Evolutionary conservation across 225 moss, liverwort and hornwort species (phyloP), one percentile per base, ranked within the genome.

Genomic region (Physcomitrium patens): DNA sequence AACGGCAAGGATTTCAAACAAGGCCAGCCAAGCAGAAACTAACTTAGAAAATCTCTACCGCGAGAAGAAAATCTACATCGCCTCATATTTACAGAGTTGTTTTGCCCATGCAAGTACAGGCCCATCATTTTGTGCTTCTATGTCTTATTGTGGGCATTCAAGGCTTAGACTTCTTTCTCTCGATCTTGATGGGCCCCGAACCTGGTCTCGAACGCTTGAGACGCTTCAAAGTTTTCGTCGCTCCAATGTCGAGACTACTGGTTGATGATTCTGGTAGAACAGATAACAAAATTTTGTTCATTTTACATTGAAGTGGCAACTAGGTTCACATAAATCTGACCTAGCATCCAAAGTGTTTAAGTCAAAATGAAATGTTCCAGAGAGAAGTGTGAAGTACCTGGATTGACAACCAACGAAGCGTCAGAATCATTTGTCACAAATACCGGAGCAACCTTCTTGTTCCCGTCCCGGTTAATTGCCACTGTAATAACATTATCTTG

Each of bases 401-500:
- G 69, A 58, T 76, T 76, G 76, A 76, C 76, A 65, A 76, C 28
- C 45, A 76, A 26, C 26, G 87, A 81, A 44, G 44, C 67, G 51
- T 87, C 84, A 5, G 87, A 79, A 65, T 81, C 87, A 73, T 74
- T 77, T 42, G 51, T 63, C 10, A 81, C 62, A 27, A 13, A 73
- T 42, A 74, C 63, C 57, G 49, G 53, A 23, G 79, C 72, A 47
- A 73, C 66, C 50, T 61, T 78, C 63, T 78, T 80, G 0, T 59
- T 75, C 26, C 87, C 87, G 68, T 84, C 83, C 18, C 84, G 84
- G 37, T 89, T 89, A 8, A 89, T 71, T 14, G 76, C 89, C 41
- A 91, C 62, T 16, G 94, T 92, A 58, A 95, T 70, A 55, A 81
- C 72, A 17, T 84, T 65, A 3, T 89, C 91, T 12, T 79, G 83